Conservation (phyloP, 331 rosid species). For the Prunus yedoensis region DNA sequence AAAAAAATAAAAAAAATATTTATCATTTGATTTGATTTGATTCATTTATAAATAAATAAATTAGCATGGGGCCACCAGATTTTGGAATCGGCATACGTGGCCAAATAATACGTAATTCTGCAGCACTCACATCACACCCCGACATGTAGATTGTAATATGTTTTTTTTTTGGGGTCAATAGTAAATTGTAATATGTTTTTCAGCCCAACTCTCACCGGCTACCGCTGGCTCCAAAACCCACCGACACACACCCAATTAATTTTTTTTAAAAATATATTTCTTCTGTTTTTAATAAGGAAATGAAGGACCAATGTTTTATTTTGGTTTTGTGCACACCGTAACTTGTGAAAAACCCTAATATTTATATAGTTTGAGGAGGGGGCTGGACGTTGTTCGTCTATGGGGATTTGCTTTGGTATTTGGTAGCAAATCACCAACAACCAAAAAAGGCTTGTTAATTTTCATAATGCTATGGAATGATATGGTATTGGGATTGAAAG, state of each 20-base stretch:
- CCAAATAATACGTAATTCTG: background rate
- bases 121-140: too few relatives aligned
- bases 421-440: too few relatives aligned
- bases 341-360: background rate
- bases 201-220: slow-evolving; percentile 6
- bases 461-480: background rate
- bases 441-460: background rate
- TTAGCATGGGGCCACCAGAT: background rate
- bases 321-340: background rate
- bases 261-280: background rate
- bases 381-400: background rate
- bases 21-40: too few relatives aligned
- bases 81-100: background rate
- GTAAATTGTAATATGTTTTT: background rate
- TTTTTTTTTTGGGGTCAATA: background rate
- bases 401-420: too few relatives aligned
- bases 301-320: too few relatives aligned
- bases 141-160: background rate
- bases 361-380: background rate
- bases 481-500: slow-evolving; percentile 19
- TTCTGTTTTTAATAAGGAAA: too few relatives aligned
- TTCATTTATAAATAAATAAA: background rate
- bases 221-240: slow-evolving; percentile 1
- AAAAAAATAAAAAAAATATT: too few relatives aligned
- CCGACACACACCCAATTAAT: slow-evolving; percentile 6